Evolutionary conservation across 129 eudicot genomes (phyloP), one percentile per base, ranked within the genome.

Genomic region (Lonicera japonica): DNA sequence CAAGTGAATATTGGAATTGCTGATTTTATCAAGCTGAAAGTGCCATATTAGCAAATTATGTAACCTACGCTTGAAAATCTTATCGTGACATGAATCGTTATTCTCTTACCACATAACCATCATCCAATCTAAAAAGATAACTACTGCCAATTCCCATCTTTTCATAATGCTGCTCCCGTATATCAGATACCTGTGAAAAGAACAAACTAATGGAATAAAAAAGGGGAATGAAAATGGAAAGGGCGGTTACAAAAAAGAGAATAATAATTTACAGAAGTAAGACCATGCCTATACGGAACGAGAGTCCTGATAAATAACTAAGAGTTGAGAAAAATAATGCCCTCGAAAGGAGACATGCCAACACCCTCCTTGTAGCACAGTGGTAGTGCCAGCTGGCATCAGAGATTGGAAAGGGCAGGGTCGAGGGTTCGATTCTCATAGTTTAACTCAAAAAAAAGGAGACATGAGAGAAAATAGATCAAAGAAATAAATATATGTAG

Each of bases 91-190:
- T 43, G 13, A 8, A 43, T 43, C 16, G 50, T 43, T 1, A 2
- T 43, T 14, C 61, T 73, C 95, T 75, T 79, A 92, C 99, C 95
- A 92, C 99, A 70, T 88, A 88, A 65, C 96, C 99, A 67, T 92
- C 99, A 79, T 92, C 99, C 75, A 92, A 66, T 80, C 96, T 78
- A 66, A 92, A 92, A 66, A 92, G 90, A 78, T 92, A 92, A 78
- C 99, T 92, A 83, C 99, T 92, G 59, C 99, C 99, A 67, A 88
- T 92, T 67, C 99, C 99, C 88, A 79, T 92, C 73, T 85, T 92
- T 82, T 92, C 99, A 75, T 92, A 92, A 55, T 80, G 86, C 2
- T 39, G 83, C 68, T 92, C 99, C 40, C 99, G 94, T 70, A 92
- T 82, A 80, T 92, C 99, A 69, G 99, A 92, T 70, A 92, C 73